Evolutionary conservation across 23 red algal genomes (phyloP), one percentile per base, ranked within the genome.

Genomic region (Rhodosorus marinus): DNA sequence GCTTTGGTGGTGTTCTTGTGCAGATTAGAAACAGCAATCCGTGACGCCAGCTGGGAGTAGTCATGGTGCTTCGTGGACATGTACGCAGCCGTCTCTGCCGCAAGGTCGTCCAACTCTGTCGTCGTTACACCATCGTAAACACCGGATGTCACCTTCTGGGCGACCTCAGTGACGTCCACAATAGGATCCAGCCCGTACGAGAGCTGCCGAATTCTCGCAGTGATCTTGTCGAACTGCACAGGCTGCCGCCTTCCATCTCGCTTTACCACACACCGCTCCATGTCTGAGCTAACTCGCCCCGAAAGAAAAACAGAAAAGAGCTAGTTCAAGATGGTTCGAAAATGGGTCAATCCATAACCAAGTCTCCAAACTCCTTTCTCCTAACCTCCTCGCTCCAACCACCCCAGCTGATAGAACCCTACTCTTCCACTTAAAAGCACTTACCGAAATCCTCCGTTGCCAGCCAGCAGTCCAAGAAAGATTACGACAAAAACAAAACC

Each of bases 201-300:
- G 22, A 95, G 70, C 52, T 95, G 83, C 66, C 85, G 83, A 54
- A 95, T 84, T 20, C 88, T 62, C 17, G 88, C 88, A 7, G 88
- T 95, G 62, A 95, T 95, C 72, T 95, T 95, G 57, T 95, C 88
- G 60, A 95, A 95, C 65, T 95, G 72, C 5, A 95, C 88, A 33
- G 88, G 88, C 67, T 95, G 88, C 59, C 74, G 78, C 26, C 79
- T 58, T 7, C 88, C 88, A 46, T 95, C 78, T 41, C 88, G 69
- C 51, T 95, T 95, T 26, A 95, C 31, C 14, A 95, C 88, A n/a
- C n/a, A n/a, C n/a, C n/a, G n/a, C 56, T 95, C 88, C 88, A 95
- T 95, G 11, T 43, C 38, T n/a, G n/a, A n/a, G n/a, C n/a, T n/a
- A n/a, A n/a, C n/a, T n/a, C n/a, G n/a, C n/a, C n/a, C n/a, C n/a